These are phyloP conservation scores for Fusarium solani-melongenae DNA, from an alignment of 2,329 filamentous ascomycete species.

Conservation along the genomic window DNA sequence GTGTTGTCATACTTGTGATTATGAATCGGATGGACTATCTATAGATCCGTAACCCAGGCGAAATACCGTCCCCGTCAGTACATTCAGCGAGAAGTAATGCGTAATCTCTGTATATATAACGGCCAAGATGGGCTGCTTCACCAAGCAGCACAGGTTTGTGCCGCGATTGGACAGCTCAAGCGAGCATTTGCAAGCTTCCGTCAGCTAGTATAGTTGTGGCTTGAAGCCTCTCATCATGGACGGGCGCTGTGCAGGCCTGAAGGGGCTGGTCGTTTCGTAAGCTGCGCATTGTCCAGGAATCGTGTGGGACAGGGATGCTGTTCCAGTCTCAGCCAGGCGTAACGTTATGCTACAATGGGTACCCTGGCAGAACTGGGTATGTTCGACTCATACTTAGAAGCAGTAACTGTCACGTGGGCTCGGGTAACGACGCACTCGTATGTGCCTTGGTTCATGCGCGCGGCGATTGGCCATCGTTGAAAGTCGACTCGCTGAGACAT, in stretches of 20 bases:
- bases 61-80: not conserved
- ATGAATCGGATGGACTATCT: not conserved
- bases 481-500: not conserved
- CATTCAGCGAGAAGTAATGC: not conserved
- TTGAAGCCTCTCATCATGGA: not conserved
- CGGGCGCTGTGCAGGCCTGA: not conserved
- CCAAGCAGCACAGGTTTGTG: not conserved
- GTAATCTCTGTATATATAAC: not conserved
- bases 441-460: not conserved
- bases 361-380: not conserved
- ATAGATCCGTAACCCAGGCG: not conserved
- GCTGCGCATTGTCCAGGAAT: not conserved
- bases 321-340: not conserved
- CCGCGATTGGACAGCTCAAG: not conserved
- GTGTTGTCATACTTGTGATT: not conserved
- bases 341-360: not conserved
- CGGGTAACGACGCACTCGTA: not conserved
- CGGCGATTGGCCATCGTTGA: not conserved
- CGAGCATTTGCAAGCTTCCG: not conserved
- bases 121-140: not conserved
- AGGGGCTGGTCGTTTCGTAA: not conserved
- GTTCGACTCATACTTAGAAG: not conserved
- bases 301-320: not conserved
- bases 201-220: not conserved
- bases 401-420: not conserved